phyloP scores from a whole-genome alignment of 73 alveolate species.

The Chromera velia region DNA sequence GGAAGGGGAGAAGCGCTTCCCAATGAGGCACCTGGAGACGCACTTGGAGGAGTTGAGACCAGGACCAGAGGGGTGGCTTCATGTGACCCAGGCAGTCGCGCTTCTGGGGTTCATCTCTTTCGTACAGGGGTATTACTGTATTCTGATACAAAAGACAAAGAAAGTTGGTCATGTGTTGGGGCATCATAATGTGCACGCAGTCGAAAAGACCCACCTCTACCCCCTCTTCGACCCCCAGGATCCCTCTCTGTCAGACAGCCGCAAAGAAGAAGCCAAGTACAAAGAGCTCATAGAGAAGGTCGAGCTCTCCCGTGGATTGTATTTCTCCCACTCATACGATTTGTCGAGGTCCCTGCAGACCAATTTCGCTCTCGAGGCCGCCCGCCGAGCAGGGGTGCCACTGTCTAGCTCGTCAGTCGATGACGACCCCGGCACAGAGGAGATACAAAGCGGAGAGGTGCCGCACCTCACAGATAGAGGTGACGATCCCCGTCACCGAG shows the following conservation, averaged over 20 bases:
- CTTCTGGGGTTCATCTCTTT: background rate
- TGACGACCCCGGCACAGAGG: background rate
- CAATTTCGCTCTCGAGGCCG: background rate
- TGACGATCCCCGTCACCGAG: constrained; percentile 1
- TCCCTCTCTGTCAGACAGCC: background rate
- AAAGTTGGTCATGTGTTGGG: background rate
- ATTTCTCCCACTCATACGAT: background rate
- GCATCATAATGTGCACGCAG: background rate
- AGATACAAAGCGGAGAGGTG: background rate
- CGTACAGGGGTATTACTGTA: background rate
- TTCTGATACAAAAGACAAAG: background rate
- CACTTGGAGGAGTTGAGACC: too few species aligned
- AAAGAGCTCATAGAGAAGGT: background rate
- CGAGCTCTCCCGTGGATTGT: background rate
- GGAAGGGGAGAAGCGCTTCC: too few species aligned
- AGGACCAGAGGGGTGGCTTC: too few species aligned
- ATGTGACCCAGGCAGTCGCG: too few species aligned
- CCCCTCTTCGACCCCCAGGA: background rate
- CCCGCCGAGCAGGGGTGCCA: background rate
- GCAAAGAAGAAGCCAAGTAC: background rate
- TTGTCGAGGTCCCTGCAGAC: background rate
- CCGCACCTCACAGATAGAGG: constrained; percentile 20
- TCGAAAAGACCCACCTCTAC: background rate
- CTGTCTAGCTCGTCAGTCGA: too few species aligned
- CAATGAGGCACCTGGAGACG: too few species aligned